Evolutionary conservation across 768 basidiomycete species (phyloP).

Genomic region (Xerocomus potaroensis): DNA sequence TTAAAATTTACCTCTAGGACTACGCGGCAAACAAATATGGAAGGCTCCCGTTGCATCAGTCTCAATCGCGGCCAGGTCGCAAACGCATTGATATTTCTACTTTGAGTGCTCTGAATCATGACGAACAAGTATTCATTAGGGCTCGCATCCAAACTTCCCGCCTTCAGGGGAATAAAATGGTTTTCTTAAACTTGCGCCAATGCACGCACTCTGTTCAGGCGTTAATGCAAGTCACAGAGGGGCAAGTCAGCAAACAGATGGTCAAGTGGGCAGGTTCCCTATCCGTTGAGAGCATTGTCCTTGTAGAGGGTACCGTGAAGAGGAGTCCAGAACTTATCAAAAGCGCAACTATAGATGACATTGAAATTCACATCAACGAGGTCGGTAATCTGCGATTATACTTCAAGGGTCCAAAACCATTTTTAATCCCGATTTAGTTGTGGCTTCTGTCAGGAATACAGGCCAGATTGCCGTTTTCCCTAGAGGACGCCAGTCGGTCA

Average conservation of each 20-base stretch:
- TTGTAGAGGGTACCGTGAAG: slow-evolving; percentile 80
- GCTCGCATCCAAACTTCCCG: slow-evolving; percentile 90
- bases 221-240: slow-evolving; percentile 64
- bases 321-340: slow-evolving; percentile 84
- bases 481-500: slow-evolving; percentile 88
- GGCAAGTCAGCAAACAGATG: slow-evolving; percentile 94
- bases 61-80: slow-evolving; percentile 66
- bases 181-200: slow-evolving; percentile 90
- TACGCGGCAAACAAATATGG: slow-evolving; percentile 81
- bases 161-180: slow-evolving; percentile 93
- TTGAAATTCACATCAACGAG: slow-evolving; percentile 82
- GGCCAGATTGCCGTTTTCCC: slow-evolving; percentile 78
- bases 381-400: slow-evolving; percentile 36
- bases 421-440: slow-evolving; percentile 45
- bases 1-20: slow-evolving; percentile 49
- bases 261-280: slow-evolving; percentile 83
- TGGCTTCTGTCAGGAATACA: slow-evolving; percentile 79
- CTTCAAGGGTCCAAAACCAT: neutral
- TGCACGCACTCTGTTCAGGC: slow-evolving; percentile 84
- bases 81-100: slow-evolving; percentile 60
- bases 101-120: slow-evolving; percentile 59
- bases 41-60: slow-evolving; percentile 84
- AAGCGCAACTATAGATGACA: slow-evolving; percentile 81
- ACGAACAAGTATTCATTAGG: slow-evolving; percentile 75
- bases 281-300: slow-evolving; percentile 83